phyloP scores from a whole-genome alignment of 2,329 filamentous ascomycete species.

The Metarhizium sp. region DNA sequence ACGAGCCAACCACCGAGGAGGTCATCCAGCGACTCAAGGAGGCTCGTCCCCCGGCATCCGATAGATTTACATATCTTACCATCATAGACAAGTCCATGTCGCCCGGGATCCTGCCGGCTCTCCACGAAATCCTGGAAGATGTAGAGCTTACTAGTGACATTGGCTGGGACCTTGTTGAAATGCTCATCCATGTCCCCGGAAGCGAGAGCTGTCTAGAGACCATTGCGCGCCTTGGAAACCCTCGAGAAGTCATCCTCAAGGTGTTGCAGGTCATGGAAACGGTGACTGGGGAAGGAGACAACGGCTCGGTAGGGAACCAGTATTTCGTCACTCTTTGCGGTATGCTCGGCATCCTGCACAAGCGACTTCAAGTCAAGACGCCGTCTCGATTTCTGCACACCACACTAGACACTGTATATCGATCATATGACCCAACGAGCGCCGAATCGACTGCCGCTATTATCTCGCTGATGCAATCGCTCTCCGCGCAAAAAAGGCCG shows the following conservation, averaged over 20 bases:
- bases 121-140: constrained; percentile 62
- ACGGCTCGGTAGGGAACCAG: constrained; percentile 25
- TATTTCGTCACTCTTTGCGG: constrained; percentile 62
- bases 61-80: constrained; percentile 69
- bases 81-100: constrained; percentile 66
- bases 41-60: constrained; percentile 43
- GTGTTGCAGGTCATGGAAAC: constrained; percentile 64
- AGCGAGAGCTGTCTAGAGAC: constrained; percentile 65
- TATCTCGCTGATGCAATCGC: constrained; percentile 59
- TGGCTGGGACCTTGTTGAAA: constrained; percentile 75
- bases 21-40: constrained; percentile 37
- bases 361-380: constrained; percentile 65
- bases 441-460: constrained; percentile 61
- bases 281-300: constrained; percentile 25
- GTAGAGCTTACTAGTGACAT: constrained; percentile 62
- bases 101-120: constrained; percentile 53
- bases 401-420: constrained; percentile 62
- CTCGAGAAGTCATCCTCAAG: constrained; percentile 72
- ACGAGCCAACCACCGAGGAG: constrained; percentile 26
- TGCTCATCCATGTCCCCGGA: constrained; percentile 58
- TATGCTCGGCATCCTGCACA: constrained; percentile 64
- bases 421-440: constrained; percentile 53
- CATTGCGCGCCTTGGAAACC: constrained; percentile 69
- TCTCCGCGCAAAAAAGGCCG: constrained; percentile 59
- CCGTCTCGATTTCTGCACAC: constrained; percentile 72